phyloP scores from a whole-genome alignment of 495 filamentous ascomycete genomes.

The Lindgomyces ingoldianus region DNA sequence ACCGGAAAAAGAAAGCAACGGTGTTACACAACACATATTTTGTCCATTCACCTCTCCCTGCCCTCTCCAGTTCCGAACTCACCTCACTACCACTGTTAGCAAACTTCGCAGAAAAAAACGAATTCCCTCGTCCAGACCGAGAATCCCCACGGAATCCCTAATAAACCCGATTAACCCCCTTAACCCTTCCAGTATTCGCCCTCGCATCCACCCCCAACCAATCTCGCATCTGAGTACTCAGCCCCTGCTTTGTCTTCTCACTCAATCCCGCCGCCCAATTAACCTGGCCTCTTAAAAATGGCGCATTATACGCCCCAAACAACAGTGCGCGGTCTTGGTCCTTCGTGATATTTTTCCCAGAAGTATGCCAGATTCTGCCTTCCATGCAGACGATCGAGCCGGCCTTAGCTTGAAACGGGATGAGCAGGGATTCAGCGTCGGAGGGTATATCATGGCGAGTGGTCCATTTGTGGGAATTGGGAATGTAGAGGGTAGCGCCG shows the following conservation, averaged over 20 bases:
- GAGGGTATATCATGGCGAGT: slow-evolving; percentile 6
- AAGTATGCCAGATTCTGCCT: slow-evolving; percentile 16
- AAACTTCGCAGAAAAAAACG: too few species aligned
- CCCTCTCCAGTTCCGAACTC: too few species aligned
- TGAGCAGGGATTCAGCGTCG: slow-evolving; percentile 9
- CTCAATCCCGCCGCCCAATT: slow-evolving; percentile 18
- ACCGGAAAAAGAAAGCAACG: too few species aligned
- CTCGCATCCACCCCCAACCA: slow-evolving; percentile 16
- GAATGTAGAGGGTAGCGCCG: slow-evolving; percentile 15
- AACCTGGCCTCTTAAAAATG: slow-evolving; percentile 17
- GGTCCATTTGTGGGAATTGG: slow-evolving; percentile 9
- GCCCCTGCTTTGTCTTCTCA: slow-evolving; percentile 4
- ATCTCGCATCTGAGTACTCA: slow-evolving; percentile 12
- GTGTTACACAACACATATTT: too few species aligned
- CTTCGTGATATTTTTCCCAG: slow-evolving; percentile 10
- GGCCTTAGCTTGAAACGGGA: slow-evolving; percentile 23
- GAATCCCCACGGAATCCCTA: too few species aligned
- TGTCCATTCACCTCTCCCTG: too few species aligned
- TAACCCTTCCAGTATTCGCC: slow-evolving; percentile 3
- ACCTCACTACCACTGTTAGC: too few species aligned
- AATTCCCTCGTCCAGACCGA: too few species aligned
- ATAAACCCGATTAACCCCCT: slow-evolving; percentile 7
- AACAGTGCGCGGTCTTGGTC: slow-evolving; percentile 15
- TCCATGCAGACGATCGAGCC: slow-evolving; percentile 24
- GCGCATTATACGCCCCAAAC: slow-evolving; percentile 17